phyloP scores from a whole-genome alignment of 2,329 filamentous ascomycete species.

The Ambrosiella xylebori region DNA sequence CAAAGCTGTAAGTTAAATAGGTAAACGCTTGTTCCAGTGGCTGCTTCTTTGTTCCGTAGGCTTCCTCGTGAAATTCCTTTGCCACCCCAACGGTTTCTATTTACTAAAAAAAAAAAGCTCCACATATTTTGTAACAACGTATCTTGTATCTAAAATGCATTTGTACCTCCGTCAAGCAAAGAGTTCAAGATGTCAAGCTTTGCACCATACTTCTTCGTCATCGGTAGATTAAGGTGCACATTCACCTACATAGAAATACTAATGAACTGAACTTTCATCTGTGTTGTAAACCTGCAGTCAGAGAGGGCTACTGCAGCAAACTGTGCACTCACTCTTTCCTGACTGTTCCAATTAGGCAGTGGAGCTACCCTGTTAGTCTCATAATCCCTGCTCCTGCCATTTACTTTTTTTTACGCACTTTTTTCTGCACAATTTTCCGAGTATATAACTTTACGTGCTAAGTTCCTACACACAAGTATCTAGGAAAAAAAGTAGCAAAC shows the following conservation, averaged over 20 bases:
- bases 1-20: background rate
- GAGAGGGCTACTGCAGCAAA: background rate
- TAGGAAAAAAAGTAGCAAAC: background rate
- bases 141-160: no score
- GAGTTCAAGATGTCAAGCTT: no score
- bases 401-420: background rate
- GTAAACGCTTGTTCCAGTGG: background rate
- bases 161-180: no score
- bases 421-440: background rate
- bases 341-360: slow-evolving; percentile 4
- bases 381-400: background rate
- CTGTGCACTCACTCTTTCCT: background rate
- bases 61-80: background rate
- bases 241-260: background rate
- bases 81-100: background rate
- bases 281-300: background rate
- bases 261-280: background rate
- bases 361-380: background rate
- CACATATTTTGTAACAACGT: no score
- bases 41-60: background rate
- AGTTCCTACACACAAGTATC: background rate
- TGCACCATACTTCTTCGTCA: no score
- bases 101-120: background rate
- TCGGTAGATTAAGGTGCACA: no score
- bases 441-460: background rate